These are phyloP conservation scores for Debaryomyces singareniensis DNA, from an alignment of 1,139 yeast genomes.

Conservation along the genomic window DNA sequence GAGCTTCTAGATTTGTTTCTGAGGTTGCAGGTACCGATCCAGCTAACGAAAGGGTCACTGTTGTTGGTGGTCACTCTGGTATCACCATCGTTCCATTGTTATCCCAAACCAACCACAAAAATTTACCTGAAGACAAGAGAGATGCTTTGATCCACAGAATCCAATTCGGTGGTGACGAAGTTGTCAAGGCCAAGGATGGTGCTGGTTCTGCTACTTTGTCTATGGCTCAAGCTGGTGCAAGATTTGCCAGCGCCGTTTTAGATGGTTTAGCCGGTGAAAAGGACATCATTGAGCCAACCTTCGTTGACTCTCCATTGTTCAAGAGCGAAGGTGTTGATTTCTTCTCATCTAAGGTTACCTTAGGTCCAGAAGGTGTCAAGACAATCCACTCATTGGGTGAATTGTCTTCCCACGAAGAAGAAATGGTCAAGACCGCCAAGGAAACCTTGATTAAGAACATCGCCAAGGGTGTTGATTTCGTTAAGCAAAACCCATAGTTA, in stretches of 20 bases:
- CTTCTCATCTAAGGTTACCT: conserved; percentile 61
- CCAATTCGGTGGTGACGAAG: conserved; percentile 97
- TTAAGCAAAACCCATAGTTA: conserved; percentile 44
- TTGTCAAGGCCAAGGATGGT: conserved; percentile 92
- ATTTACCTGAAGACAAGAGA: conserved; percentile 46
- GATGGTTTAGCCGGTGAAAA: conserved; percentile 48
- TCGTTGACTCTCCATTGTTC: conserved; percentile 45
- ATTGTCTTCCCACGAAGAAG: conserved; percentile 52
- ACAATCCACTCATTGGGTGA: conserved; percentile 51
- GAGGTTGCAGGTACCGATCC: conserved; percentile 54
- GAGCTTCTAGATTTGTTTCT: conserved; percentile 79
- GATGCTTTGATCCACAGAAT: conserved; percentile 77
- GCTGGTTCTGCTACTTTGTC: conserved; percentile 92
- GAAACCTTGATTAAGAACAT: conserved; percentile 53
- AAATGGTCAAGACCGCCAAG: conserved; percentile 47
- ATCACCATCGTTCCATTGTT: conserved; percentile 88
- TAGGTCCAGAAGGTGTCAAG: conserved; percentile 53
- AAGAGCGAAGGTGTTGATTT: conserved; percentile 47
- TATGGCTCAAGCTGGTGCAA: conserved; percentile 95
- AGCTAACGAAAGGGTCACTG: conserved; percentile 61
- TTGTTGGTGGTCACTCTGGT: conserved; percentile 96
- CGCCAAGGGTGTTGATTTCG: conserved; percentile 53
- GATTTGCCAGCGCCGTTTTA: conserved; percentile 60
- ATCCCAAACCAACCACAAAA: conserved; percentile 54
- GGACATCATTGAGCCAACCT: conserved; percentile 45